Base-by-base conservation (phyloP, 495 filamentous ascomycete species). In the Penicillium chermesinum region DNA sequence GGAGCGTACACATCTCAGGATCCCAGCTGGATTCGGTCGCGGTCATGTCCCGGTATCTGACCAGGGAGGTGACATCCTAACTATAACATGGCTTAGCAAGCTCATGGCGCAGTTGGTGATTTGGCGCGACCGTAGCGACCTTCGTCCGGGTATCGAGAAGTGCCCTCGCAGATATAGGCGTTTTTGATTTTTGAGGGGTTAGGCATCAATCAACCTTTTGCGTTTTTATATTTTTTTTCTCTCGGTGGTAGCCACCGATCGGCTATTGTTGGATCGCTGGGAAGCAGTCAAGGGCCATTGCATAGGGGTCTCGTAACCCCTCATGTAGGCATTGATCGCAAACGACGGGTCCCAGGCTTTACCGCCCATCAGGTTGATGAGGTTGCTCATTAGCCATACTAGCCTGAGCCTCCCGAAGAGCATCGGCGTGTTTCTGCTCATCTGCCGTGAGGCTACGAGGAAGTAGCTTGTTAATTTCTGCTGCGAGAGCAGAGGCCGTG, bases 401-500 rank as follows among this genome's bases (percentile, higher is more conserved):
- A 10, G 78, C 64, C 37, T 78, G 75, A 22, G 80, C 83, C 44
- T 79, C 83, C 52, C 82, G 82, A 49, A 77, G 76, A 12, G 72
- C 70, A 39, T 73, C 53, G 2, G 67, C 66, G 22, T 63, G 65
- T 60, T 61, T 73, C 40, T 69, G 66, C 21, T 73, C 70, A 39
- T 72, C 69, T 15, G 57, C 53, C 9, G 48, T 43, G 47, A 62
- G 44, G 42, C 52, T 60, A 38, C 63, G 65, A 2, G 76, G 79
- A 2, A 77, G 50, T 37, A 85, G 72, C 30, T 73, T 76, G 49
- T 75, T 76, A 42, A 86, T 71, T 48, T 80, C 75, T 8, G 71
- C 67, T 0, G 88, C 82, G 38, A 96, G 83, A 2, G 85, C 82
- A 22, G 78, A 74, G 18, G 87, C 80, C 37, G 89, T 84, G 62